phyloP scores from a whole-genome alignment of 352 stramenopile genomes.

The Phytophthora tubulina region DNA sequence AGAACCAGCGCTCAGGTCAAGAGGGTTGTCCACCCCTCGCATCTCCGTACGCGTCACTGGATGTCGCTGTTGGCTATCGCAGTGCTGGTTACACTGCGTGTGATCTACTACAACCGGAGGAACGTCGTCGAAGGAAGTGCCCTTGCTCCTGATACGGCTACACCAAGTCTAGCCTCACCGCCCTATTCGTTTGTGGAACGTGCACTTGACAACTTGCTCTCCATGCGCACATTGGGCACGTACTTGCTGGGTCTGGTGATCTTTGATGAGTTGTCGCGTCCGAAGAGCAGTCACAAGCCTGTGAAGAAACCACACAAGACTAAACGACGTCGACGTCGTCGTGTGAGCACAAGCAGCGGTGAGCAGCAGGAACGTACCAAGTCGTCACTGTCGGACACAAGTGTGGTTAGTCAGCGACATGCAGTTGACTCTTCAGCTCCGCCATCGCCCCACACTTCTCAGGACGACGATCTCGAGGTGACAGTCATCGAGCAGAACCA shows the following conservation, averaged over 20 bases:
- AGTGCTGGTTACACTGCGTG: conserved; percentile 47
- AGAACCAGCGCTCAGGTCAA: conserved; percentile 4
- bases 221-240: conserved; percentile 56
- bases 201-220: conserved; percentile 58
- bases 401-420: conserved; percentile 19
- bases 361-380: conserved; percentile 30
- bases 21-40: conserved; percentile 38
- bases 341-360: conserved; percentile 17
- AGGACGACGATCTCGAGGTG: conserved; percentile 72
- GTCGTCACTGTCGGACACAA: conserved; percentile 38
- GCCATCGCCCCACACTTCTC: conserved; percentile 39
- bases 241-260: conserved; percentile 62
- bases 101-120: conserved; percentile 47
- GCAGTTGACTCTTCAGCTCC: conserved; percentile 29
- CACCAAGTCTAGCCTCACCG: conserved; percentile 2
- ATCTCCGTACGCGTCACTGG: conserved; percentile 67
- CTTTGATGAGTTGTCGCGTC: conserved; percentile 59
- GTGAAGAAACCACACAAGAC: conserved; percentile 17
- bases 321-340: conserved; percentile 30
- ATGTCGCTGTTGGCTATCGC: conserved; percentile 45
- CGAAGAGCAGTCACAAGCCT: conserved; percentile 30
- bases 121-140: conserved; percentile 37
- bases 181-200: conserved; percentile 45
- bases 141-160: conserved; percentile 2
- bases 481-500: conserved; percentile 54